These are phyloP conservation scores for Hanseniaspora uvarum DNA, from an alignment of 1,139 yeast genomes.

Conservation along the genomic window DNA sequence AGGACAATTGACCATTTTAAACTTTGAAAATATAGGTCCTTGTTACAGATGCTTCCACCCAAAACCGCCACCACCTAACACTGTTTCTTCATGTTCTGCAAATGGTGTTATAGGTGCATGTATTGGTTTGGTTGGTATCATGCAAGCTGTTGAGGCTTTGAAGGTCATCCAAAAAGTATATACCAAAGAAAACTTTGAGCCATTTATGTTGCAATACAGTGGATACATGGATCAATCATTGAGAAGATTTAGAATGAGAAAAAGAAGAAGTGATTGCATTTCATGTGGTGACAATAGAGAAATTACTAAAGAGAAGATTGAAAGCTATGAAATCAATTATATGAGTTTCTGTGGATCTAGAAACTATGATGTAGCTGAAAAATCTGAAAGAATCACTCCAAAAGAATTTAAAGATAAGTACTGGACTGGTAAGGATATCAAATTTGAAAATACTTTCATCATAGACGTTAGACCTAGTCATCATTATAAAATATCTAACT, in stretches of 20 bases:
- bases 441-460: conserved; percentile 31
- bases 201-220: conserved; percentile 59
- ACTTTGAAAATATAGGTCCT: conserved; percentile 63
- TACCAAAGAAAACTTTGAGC: conserved; percentile 43
- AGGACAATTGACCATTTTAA: conserved; percentile 75
- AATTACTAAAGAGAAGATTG: conserved; percentile 42
- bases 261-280: conserved; percentile 47
- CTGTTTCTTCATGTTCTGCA: conserved; percentile 79
- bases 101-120: conserved; percentile 96
- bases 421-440: conserved; percentile 12
- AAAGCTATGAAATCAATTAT: conserved; percentile 47
- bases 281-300: conserved; percentile 48
- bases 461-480: conserved; percentile 76
- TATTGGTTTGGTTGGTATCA: conserved; percentile 78
- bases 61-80: conserved; percentile 72
- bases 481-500: conserved; percentile 57
- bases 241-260: conserved; percentile 71
- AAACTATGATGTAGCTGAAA: conserved; percentile 38
- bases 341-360: conserved; percentile 63
- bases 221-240: conserved; percentile 66
- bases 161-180: conserved; percentile 59
- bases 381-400: conserved; percentile 43
- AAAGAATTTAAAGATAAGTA: conserved; percentile 33
- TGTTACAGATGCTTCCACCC: conserved; percentile 94
- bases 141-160: conserved; percentile 82